Evolutionary conservation across 78 protist genomes (phyloP).

Genomic region (Cyanophora paradoxa): DNA sequence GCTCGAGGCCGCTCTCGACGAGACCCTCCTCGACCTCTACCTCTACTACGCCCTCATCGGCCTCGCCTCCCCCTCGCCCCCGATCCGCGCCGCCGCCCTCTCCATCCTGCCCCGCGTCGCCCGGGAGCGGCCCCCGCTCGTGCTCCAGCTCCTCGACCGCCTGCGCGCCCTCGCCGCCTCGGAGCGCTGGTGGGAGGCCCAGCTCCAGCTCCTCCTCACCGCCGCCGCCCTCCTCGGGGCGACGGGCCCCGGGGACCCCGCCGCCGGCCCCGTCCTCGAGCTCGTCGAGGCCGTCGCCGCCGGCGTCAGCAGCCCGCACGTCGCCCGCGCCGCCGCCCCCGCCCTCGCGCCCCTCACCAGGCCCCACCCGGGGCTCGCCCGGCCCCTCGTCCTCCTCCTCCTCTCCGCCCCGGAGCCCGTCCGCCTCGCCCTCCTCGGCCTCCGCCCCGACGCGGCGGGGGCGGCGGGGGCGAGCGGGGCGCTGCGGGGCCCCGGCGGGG

Average conservation of each 20-base stretch:
- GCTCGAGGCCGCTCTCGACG: background rate
- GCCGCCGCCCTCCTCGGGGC: background rate
- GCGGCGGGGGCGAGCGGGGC: too few species aligned
- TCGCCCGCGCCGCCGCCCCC: too few species aligned
- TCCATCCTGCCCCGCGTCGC: background rate
- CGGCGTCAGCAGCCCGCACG: too few species aligned
- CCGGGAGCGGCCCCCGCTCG: background rate
- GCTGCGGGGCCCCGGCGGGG: too few species aligned
- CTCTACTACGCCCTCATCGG: slow-evolving; percentile 18
- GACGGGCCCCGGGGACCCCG: background rate
- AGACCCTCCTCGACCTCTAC: slow-evolving; percentile 31
- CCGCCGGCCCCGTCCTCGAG: too few species aligned
- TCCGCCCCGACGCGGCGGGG: too few species aligned
- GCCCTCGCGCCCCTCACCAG: too few species aligned
- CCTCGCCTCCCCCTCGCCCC: background rate
- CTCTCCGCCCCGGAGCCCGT: too few species aligned
- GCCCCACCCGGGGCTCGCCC: too few species aligned
- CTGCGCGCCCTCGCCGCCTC: background rate
- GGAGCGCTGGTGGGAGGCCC: slow-evolving; percentile 18
- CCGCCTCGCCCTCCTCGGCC: too few species aligned
- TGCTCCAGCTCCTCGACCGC: background rate
- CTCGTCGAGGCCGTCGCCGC: too few species aligned
- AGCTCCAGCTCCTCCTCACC: background rate
- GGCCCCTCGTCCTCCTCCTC: too few species aligned
- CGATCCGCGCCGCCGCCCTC: background rate